Percentiles rank a stretch among this genome's conserved stretches.
phyloP scores from a whole-genome alignment of 352 stramenopile genomes.

The Phytophthora fragariaefolia region DNA sequence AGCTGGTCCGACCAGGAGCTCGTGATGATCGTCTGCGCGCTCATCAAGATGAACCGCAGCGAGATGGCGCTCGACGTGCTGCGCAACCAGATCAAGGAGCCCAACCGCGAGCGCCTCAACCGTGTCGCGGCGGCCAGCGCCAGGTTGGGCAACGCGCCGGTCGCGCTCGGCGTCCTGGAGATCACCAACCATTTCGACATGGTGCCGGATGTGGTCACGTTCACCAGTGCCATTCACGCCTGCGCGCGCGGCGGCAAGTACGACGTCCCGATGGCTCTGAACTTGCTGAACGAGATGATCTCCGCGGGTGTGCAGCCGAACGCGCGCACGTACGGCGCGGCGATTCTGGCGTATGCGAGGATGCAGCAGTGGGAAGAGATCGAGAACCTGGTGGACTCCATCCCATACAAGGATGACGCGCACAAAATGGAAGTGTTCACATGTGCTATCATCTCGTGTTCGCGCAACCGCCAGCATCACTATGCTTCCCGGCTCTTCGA shows the following conservation, averaged over 20 bases:
- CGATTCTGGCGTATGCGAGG: slow-evolving; percentile 72
- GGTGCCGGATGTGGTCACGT: slow-evolving; percentile 72
- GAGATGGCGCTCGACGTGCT: slow-evolving; percentile 64
- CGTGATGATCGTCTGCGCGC: slow-evolving; percentile 72
- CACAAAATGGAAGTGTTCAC: slow-evolving; percentile 75
- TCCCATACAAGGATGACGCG: slow-evolving; percentile 59
- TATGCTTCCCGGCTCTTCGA: slow-evolving; percentile 67
- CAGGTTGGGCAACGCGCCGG: slow-evolving; percentile 64
- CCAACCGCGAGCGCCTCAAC: slow-evolving; percentile 61
- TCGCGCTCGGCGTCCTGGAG: slow-evolving; percentile 75
- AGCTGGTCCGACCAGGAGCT: slow-evolving; percentile 76
- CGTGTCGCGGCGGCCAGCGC: slow-evolving; percentile 73
- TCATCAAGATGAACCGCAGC: slow-evolving; percentile 80
- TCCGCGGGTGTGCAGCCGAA: slow-evolving; percentile 61
- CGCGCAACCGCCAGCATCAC: slow-evolving; percentile 70
- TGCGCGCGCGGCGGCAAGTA: slow-evolving; percentile 63
- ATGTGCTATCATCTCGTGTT: slow-evolving; percentile 79
- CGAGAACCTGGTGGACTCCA: slow-evolving; percentile 60
- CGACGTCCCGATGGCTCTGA: slow-evolving; percentile 61
- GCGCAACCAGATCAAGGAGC: slow-evolving; percentile 65
- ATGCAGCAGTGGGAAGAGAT: slow-evolving; percentile 78
- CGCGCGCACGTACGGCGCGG: slow-evolving; percentile 76
- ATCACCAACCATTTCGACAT: slow-evolving; percentile 76
- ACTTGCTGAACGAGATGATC: slow-evolving; percentile 85
- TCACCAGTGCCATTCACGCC: slow-evolving; percentile 83